A percentile compares a stretch with the other conserved stretches of the same genome.
phyloP scores from a whole-genome alignment of 352 stramenopile genomes.

The Phytophthora ramorum region DNA sequence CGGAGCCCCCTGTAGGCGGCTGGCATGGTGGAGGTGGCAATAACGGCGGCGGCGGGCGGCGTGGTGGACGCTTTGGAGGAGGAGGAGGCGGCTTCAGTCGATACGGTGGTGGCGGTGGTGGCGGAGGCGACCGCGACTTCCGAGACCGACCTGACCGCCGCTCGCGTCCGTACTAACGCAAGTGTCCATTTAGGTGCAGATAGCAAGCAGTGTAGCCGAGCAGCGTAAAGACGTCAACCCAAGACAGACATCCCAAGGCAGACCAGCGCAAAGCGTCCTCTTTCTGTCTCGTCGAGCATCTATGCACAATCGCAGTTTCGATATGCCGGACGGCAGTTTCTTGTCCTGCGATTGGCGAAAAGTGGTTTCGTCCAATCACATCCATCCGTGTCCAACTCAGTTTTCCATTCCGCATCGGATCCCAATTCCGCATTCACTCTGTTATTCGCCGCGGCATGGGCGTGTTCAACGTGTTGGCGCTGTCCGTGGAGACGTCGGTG shows the following conservation, averaged over 20 bases:
- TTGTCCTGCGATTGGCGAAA: constrained; percentile 27
- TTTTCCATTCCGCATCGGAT: constrained; percentile 9
- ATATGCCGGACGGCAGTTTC: constrained; percentile 10
- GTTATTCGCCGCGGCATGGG: constrained; percentile 50
- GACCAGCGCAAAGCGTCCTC: constrained; percentile 7
- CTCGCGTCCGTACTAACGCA: constrained; percentile 68
- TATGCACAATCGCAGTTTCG: constrained; percentile 1
- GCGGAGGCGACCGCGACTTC: constrained; percentile 50
- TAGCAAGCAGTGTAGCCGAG: constrained; percentile 22
- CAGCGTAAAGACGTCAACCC: constrained; percentile 7
- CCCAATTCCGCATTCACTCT: constrained; percentile 13
- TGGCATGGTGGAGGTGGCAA: constrained; percentile 66
- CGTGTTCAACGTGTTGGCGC: constrained; percentile 69
- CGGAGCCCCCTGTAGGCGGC: constrained; percentile 75
- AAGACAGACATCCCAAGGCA: constrained; percentile 2
- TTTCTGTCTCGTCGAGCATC: not conserved
- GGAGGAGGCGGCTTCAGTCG: constrained; percentile 42
- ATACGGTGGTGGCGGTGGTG: constrained; percentile 24
- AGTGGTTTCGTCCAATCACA: constrained; percentile 26
- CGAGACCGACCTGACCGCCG: constrained; percentile 57
- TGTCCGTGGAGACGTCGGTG: constrained; percentile 61
- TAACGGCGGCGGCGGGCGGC: constrained; percentile 44
- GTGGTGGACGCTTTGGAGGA: constrained; percentile 50
- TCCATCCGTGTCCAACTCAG: constrained; percentile 24
- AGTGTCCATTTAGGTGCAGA: constrained; percentile 21